Evolutionary conservation across 495 filamentous ascomycete genomes (phyloP).

Genomic region (Xylaria acuta): DNA sequence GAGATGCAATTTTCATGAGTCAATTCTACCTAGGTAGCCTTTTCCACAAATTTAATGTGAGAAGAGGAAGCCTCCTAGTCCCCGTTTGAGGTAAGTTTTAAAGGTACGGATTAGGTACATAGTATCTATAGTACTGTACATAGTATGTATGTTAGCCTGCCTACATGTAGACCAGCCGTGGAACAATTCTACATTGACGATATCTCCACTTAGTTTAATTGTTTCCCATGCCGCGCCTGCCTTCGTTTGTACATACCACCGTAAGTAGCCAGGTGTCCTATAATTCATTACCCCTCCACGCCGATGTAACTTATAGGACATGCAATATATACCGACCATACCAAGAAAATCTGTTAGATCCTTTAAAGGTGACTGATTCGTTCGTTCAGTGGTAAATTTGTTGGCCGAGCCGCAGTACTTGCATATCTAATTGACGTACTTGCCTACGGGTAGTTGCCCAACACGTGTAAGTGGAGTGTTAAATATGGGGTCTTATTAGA

Average conservation of each 20-base stretch:
- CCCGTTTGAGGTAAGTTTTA: background rate
- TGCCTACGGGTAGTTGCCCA: background rate
- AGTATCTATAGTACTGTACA: background rate
- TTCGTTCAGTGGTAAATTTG: background rate
- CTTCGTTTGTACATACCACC: background rate
- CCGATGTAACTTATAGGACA: too few species aligned
- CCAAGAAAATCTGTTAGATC: background rate
- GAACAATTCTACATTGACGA: background rate
- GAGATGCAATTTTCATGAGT: background rate
- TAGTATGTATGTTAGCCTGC: background rate
- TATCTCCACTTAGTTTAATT: slow-evolving; percentile 5
- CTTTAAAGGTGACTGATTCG: background rate
- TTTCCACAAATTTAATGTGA: background rate
- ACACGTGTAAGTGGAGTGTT: background rate
- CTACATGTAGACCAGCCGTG: background rate
- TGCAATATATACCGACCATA: background rate
- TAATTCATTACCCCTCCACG: background rate
- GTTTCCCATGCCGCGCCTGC: background rate
- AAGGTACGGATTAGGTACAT: background rate
- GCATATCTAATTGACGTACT: background rate
- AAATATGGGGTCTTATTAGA: background rate
- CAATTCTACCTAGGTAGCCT: background rate
- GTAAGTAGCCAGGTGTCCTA: background rate
- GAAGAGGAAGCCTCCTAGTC: background rate
- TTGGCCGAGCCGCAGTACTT: background rate